These are phyloP conservation scores for Sclerotinia nivalis DNA, from an alignment of 2,329 filamentous ascomycete species.

Conservation along the genomic window DNA sequence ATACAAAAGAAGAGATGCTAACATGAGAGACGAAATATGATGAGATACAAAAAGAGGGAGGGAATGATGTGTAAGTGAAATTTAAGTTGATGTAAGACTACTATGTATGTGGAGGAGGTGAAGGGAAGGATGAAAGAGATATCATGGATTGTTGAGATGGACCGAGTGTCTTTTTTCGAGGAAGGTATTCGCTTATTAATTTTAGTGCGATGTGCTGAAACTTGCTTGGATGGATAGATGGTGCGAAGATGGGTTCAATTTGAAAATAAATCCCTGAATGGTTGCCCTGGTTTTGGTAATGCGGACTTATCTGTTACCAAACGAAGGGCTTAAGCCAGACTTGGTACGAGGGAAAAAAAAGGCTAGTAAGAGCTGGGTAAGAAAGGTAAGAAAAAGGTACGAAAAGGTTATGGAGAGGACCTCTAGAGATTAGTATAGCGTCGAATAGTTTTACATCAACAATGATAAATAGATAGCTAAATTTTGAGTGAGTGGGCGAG, in stretches of 20 bases:
- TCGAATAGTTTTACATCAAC: background rate
- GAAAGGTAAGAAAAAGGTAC: background rate
- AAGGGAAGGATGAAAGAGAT: slow-evolving; percentile 13
- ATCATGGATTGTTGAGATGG: slow-evolving; percentile 12
- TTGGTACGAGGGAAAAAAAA: background rate
- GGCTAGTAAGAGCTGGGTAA: background rate
- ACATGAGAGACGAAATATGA: slow-evolving; percentile 6
- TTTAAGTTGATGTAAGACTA: background rate
- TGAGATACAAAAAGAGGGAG: slow-evolving; percentile 9
- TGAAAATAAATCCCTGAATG: background rate
- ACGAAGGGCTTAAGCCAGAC: background rate
- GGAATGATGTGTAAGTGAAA: background rate
- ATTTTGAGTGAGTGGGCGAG: background rate
- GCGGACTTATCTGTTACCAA: background rate
- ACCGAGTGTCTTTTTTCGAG: slow-evolving; percentile 7
- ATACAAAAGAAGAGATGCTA: slow-evolving; percentile 23
- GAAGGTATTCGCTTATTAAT: slow-evolving; percentile 9
- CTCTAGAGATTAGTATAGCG: background rate
- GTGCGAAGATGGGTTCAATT: background rate
- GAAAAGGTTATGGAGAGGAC: slow-evolving; percentile 7
- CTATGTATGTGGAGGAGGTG: slow-evolving; percentile 9
- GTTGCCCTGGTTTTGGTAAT: background rate
- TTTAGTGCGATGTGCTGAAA: slow-evolving; percentile 15
- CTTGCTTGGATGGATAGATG: background rate
- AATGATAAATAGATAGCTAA: too few species aligned